Evolutionary conservation across 176 grass and related monocot genomes (phyloP), one percentile per base, ranked within the genome.

Genomic region (Carex cristatella): DNA sequence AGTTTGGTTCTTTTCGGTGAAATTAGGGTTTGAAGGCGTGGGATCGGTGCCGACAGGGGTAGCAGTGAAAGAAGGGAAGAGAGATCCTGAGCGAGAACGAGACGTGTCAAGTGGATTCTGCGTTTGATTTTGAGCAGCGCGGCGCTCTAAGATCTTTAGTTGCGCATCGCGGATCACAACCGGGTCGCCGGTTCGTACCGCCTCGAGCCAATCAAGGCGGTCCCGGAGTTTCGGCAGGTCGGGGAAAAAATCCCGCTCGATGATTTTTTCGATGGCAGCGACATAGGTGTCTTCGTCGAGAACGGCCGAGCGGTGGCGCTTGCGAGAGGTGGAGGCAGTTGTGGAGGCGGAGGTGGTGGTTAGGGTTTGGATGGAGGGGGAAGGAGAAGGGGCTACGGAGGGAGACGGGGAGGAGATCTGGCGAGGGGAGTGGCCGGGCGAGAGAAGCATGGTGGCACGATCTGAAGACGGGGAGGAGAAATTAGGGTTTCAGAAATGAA

Each of bases 211-310:
- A 40, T 94, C 95, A 82, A 98, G 59, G 82, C 92, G 95, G 85
- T 98, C 95, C 14, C 95, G 91, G 64, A 93, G 91, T 79, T 86
- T 91, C 0, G 95, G 91, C 5, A 98, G 89, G 75, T 98, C 95
- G 5, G 95, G 93, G 89, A 98, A 98, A 91, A 91, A 98, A 67
- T 94, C 95, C 35, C 95, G 88, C 88, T 98, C 95, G 79, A 98
- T 90, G 91, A 98, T 94, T 28, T 91, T 85, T 85, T 98, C 92
- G 48, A 98, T 87, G 56, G 89, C 84, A 1, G 90, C 86, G 31
- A 98, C 93, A 83, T 98, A 98, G 10, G 82, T 86, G 89, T 98
- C 92, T 89, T 98, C 95, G 62, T 94, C 92, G 83, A 98, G 92
- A 11, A 98, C 89, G 68, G 87, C 82, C 10, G 87, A 60, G 33